Evolutionary conservation across 306 rosid genomes (phyloP), one percentile per base, ranked within the genome.

Genomic region (Trifolium pratense): DNA sequence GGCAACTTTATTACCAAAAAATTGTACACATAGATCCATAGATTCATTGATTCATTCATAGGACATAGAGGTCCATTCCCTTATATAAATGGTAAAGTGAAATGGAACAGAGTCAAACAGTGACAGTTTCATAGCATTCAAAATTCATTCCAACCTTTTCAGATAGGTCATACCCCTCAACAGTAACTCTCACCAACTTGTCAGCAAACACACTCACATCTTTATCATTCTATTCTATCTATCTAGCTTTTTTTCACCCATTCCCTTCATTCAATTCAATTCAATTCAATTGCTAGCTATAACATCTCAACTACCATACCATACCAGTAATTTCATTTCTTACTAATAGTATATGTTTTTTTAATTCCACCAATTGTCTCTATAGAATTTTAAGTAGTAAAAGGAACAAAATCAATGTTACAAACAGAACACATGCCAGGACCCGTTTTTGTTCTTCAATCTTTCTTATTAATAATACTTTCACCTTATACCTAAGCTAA

Each of bases 121-220:
- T 73, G 76, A 73, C 79, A 73, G 73, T 66, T 66, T 77, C 80
- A 56, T 56, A 34, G 64, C 76, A 78, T 74, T 66, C 37, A 48
- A 78, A 78, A 69, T 63, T 56, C 59, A 69, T 63, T 64, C 59
- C 4, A 74, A 68, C 61, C 36, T 76, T 75, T 46, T 78, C 74
- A 74, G 78, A 66, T 76, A 45, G 70, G 75, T 66, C 68, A 66
- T 66, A 49, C 51, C 51, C 39, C 1, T 1, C 8, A 15, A 62
- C 82, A 73, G 80, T 82, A 73, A 68, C 42, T 43, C 69, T 14
- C 74, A 73, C 70, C 82, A 52, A 66, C 85, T 53, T 71, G 53
- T 71, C 81, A 68, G 66, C 71, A 68, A 70, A 26, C 42, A 16
- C 32, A 34, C 39, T 9, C 32, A 43, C n/a, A 37, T 12, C 31